These are phyloP conservation scores for Mariannaea elegans DNA, from an alignment of 2,329 filamentous ascomycete species.

Conservation along the genomic window DNA sequence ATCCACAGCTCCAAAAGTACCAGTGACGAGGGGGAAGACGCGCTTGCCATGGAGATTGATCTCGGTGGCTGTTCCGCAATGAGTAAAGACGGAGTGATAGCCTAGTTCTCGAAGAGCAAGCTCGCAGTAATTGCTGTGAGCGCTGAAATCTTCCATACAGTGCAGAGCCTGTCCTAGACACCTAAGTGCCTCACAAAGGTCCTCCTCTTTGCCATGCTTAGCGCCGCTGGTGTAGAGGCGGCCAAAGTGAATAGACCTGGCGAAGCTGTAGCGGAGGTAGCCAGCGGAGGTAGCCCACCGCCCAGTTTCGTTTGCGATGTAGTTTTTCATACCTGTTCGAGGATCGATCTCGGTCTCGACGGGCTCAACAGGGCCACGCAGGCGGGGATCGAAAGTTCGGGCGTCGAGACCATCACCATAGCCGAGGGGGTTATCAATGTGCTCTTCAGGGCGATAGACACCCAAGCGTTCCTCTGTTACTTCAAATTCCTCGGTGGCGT, in stretches of 20 bases:
- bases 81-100: constrained; percentile 82
- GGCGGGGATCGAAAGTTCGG: constrained; percentile 79
- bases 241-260: constrained; percentile 79
- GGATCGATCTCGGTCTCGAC: constrained; percentile 78
- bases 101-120: constrained; percentile 79
- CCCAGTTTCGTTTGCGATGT: constrained; percentile 90
- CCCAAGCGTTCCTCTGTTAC: constrained; percentile 83
- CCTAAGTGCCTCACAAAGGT: constrained; percentile 82
- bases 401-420: constrained; percentile 91
- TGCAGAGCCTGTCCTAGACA: constrained; percentile 81
- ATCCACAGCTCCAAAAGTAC: constrained; percentile 80
- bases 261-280: constrained; percentile 81
- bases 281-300: constrained; percentile 90
- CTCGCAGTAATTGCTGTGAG: constrained; percentile 87
- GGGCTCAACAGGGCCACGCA: constrained; percentile 80
- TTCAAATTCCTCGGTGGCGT: constrained; percentile 87
- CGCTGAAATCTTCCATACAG: constrained; percentile 81
- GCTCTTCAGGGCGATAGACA: constrained; percentile 80
- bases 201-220: constrained; percentile 72
- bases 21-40: constrained; percentile 80
- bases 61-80: constrained; percentile 73
- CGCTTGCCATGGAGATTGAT: constrained; percentile 70
- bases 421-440: constrained; percentile 81
- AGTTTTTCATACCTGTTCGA: constrained; percentile 97
- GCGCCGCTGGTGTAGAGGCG: constrained; percentile 76